Evolutionary conservation across 2,329 filamentous ascomycete genomes (phyloP).

Genomic region (Ramularia collo-cygni): DNA sequence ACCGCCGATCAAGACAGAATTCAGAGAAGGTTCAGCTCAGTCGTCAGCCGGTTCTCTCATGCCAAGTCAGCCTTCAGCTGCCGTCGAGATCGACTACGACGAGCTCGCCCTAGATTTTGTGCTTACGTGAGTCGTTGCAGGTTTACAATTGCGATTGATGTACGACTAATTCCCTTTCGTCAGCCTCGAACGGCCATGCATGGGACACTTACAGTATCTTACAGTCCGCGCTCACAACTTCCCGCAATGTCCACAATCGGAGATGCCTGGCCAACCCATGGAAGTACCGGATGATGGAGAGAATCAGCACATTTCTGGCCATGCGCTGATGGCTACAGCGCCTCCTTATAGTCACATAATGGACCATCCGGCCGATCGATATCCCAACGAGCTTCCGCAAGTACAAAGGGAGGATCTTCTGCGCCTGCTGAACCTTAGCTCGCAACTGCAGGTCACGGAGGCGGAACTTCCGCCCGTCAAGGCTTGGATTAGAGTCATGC

Average conservation of each 20-base stretch:
- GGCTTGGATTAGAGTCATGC: constrained; percentile 19
- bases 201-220: constrained; percentile 19
- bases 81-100: constrained; percentile 17
- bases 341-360: constrained; percentile 14
- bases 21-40: background rate
- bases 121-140: constrained; percentile 15
- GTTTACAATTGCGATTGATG: too few species aligned
- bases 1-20: constrained; percentile 3
- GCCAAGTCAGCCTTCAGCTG: constrained; percentile 5
- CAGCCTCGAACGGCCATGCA: constrained; percentile 19
- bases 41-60: background rate
- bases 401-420: constrained; percentile 16
- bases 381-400: constrained; percentile 11
- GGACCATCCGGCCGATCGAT: constrained; percentile 9
- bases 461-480: constrained; percentile 17
- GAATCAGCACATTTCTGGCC: constrained; percentile 20
- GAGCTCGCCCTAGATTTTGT: constrained; percentile 19
- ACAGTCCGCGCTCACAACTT: constrained; percentile 20
- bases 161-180: background rate
- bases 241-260: constrained; percentile 8
- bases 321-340: constrained; percentile 18
- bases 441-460: constrained; percentile 14
- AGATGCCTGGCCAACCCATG: constrained; percentile 6
- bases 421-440: constrained; percentile 14
- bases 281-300: constrained; percentile 18